Evolutionary conservation across 2,329 filamentous ascomycete genomes (phyloP).

Genomic region (Hypoxylon sp.): DNA sequence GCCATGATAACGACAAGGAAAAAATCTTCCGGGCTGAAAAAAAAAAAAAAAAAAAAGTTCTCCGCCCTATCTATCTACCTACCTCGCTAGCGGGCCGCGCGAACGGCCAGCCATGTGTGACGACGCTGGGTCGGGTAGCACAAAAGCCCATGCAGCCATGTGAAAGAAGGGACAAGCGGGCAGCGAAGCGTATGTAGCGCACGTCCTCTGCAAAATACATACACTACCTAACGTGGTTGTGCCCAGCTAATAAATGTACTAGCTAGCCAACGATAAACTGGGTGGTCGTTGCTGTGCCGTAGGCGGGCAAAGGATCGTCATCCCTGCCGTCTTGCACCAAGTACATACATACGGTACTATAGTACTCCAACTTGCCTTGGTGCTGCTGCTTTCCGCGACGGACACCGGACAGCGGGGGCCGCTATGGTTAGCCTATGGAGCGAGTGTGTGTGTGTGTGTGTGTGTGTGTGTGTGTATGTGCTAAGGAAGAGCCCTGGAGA

Average conservation of each 20-base stretch:
- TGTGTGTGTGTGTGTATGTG: not conserved
- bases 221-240: constrained; percentile 17
- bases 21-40: constrained; percentile 30
- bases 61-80: not conserved
- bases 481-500: not conserved
- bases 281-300: constrained; percentile 30
- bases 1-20: not conserved
- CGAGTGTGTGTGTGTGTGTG: not conserved
- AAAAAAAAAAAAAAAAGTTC: not conserved
- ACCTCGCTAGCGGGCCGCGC: not conserved
- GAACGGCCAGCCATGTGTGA: constrained; percentile 15
- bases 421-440: constrained; percentile 6
- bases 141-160: constrained; percentile 38
- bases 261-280: constrained; percentile 4
- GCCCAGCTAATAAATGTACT: not conserved
- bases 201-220: constrained; percentile 5
- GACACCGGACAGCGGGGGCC: constrained; percentile 33
- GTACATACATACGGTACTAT: not conserved
- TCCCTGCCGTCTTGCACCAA: constrained; percentile 32
- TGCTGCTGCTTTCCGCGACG: constrained; percentile 18
- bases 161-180: constrained; percentile 18
- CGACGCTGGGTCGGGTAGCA: constrained; percentile 17
- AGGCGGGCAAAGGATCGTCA: constrained; percentile 40
- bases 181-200: constrained; percentile 6
- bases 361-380: not conserved